A percentile compares a stretch with the other conserved stretches of the same genome.
Conservation (phyloP, 2,329 filamentous ascomycete genomes). For the Hirsutella rhossiliensis region DNA sequence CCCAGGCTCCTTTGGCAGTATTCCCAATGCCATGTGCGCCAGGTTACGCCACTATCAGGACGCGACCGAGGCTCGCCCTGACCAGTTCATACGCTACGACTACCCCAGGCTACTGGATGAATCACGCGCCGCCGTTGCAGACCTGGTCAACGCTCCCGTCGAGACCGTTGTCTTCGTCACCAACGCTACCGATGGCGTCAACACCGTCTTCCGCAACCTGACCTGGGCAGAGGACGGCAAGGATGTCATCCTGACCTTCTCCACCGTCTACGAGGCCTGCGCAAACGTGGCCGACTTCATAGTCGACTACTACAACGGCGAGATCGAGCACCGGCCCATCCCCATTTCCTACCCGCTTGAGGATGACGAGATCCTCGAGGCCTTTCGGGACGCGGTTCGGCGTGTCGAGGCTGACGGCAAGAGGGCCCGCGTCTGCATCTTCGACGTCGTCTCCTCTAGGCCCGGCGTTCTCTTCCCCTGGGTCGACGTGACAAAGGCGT, state of each 20-base stretch:
- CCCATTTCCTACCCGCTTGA: constrained; percentile 54
- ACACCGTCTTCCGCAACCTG: constrained; percentile 69
- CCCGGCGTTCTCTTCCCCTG: constrained; percentile 76
- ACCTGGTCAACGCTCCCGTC: constrained; percentile 51
- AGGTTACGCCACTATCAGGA: constrained; percentile 55
- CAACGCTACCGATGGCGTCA: constrained; percentile 71
- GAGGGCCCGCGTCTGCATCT: constrained; percentile 51
- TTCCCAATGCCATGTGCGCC: constrained; percentile 49
- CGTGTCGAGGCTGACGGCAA: constrained; percentile 42
- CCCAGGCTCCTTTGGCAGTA: constrained; percentile 67
- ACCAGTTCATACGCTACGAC: constrained; percentile 63
- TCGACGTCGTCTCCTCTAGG: constrained; percentile 68
- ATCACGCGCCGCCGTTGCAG: constrained; percentile 55
- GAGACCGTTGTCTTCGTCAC: constrained; percentile 63
- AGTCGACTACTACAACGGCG: constrained; percentile 47
- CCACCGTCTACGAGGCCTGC: constrained; percentile 67
- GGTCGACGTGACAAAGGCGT: constrained; percentile 50
- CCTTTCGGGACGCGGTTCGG: constrained; percentile 48
- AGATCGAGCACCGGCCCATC: constrained; percentile 39
- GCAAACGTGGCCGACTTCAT: constrained; percentile 61
- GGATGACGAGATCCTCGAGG: constrained; percentile 51
- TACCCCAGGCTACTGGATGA: constrained; percentile 51
- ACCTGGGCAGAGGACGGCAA: constrained; percentile 54
- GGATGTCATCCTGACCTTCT: constrained; percentile 71
- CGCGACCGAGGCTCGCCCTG: constrained; percentile 54